A percentile compares a stretch with the other conserved stretches of the same genome.
phyloP scores from a whole-genome alignment of 495 filamentous ascomycete species.

The Schizothecium vesticola region DNA sequence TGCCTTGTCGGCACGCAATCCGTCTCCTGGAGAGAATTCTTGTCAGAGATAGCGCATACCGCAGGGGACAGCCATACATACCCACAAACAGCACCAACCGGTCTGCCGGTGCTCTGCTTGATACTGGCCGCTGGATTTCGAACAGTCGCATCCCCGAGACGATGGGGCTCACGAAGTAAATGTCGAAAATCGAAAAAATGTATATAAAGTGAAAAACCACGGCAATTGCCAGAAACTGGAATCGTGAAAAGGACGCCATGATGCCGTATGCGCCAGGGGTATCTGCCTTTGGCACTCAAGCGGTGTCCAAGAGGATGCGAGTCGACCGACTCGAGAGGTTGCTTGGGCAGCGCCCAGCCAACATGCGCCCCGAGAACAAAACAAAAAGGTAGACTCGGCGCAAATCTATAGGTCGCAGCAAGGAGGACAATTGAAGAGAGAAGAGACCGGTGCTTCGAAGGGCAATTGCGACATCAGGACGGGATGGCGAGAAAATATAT shows the following conservation, averaged over 20 bases:
- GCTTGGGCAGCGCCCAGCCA: neutral
- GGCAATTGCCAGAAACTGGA: constrained; percentile 86
- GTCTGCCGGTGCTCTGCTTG: constrained; percentile 71
- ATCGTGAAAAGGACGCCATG: constrained; percentile 78
- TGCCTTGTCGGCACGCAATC: constrained; percentile 94
- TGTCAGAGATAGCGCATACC: neutral
- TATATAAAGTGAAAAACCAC: constrained; percentile 93
- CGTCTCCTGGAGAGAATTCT: constrained; percentile 57
- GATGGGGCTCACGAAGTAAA: constrained; percentile 98
- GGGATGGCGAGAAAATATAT: neutral
- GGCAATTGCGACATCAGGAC: neutral
- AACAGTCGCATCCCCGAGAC: constrained; percentile 91
- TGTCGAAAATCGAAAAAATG: constrained; percentile 95
- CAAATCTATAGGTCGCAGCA: constrained; percentile 4
- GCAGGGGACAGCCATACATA: constrained; percentile 36
- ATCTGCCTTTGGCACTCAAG: neutral
- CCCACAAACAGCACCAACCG: constrained; percentile 92
- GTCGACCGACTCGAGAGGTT: neutral
- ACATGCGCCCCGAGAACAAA: neutral
- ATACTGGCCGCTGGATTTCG: constrained; percentile 56
- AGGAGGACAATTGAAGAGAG: neutral
- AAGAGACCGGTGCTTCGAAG: neutral
- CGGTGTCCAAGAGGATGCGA: neutral
- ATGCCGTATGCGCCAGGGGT: constrained; percentile 15
- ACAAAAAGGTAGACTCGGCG: constrained; percentile 3